Evolutionary conservation across 106 monocot genomes (phyloP).

Genomic region (Dactylorhiza incarnata): DNA sequence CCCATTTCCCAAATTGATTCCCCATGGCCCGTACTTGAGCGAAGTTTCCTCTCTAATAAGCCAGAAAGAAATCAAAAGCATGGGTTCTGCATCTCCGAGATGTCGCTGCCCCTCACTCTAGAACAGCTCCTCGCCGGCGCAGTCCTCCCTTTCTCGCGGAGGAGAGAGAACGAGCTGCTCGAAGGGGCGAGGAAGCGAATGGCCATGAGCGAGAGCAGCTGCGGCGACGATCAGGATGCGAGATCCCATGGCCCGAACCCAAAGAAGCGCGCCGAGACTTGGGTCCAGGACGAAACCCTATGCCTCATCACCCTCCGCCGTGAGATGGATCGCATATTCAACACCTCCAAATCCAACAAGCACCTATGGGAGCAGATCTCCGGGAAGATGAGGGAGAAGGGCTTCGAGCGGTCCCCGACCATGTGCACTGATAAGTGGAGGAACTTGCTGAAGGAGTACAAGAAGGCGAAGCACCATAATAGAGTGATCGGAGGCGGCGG

Average conservation of each 20-base stretch:
- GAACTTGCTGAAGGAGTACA: slow-evolving; percentile 85
- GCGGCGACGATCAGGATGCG: slow-evolving; percentile 43
- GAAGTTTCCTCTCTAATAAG: neutral
- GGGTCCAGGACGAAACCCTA: slow-evolving; percentile 78
- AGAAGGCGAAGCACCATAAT: slow-evolving; percentile 54
- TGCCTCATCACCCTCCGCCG: slow-evolving; percentile 54
- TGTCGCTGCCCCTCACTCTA: slow-evolving; percentile 30
- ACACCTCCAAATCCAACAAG: slow-evolving; percentile 84
- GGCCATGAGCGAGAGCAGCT: slow-evolving; percentile 46
- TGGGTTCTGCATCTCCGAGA: slow-evolving; percentile 18
- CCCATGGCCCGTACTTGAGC: neutral
- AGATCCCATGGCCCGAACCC: slow-evolving; percentile 23
- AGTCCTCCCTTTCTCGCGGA: slow-evolving; percentile 6
- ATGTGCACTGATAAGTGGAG: slow-evolving; percentile 97
- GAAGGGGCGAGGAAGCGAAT: slow-evolving; percentile 32
- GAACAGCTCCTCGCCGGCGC: slow-evolving; percentile 24
- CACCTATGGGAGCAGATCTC: slow-evolving; percentile 92
- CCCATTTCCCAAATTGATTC: slow-evolving; percentile 3
- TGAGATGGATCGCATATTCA: slow-evolving; percentile 81
- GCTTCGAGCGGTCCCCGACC: slow-evolving; percentile 77
- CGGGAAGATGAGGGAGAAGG: slow-evolving; percentile 74
- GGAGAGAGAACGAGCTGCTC: slow-evolving; percentile 8
- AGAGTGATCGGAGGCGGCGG: slow-evolving; percentile 10
- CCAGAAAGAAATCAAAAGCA: slow-evolving; percentile 5
- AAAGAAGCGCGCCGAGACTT: slow-evolving; percentile 74